Evolutionary conservation across 495 filamentous ascomycete genomes (phyloP), one percentile per base, ranked within the genome.

Genomic region (Penicillium roqueforti): DNA sequence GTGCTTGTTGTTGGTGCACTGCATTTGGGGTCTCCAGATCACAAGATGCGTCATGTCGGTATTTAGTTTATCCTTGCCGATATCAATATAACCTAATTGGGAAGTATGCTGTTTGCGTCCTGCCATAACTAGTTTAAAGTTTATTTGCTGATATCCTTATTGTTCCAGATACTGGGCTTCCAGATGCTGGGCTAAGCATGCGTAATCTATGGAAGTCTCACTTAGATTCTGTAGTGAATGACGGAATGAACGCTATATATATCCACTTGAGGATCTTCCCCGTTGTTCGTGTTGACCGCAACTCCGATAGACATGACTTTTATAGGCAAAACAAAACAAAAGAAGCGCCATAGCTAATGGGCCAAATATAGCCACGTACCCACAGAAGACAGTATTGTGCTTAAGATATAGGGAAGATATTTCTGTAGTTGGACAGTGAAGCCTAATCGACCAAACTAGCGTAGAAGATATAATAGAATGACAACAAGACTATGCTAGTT

Each of bases 51-150:
- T 55, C 53, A 55, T 50, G 26, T 18, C 53, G 53, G 53, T 19
- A 5, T 22, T 32, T 42, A 5, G 29, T 49, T 55, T 39, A 42
- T 50, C 53, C 53, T 45, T 4, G n/a, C 11, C 20, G 32, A 13
- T n/a, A 31, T 38, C 53, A 41, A 55, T 55, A 55, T 55, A 55
- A 55, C 53, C 53, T n/a, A 19, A 43, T 55, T 50, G 3, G 44
- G 53, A 41, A 50, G 34, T 49, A 10, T 28, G n/a, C 14, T 43
- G 4, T 19, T 29, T 31, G 14, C 6, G 10, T 14, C 7, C 31
- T 31, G 6, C 20, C 1, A 8, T 19, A 46, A 2, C 1, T 36
- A n/a, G 2, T 6, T 22, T 1, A 28, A 25, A 4, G 10, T 13
- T 1, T 18, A 4, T 45, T 45, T n/a, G 2, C 18, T 45, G 7